Evolutionary conservation across 176 grass and related monocot genomes (phyloP), one percentile per base, ranked within the genome.

Genomic region (Cenchrus americanus): DNA sequence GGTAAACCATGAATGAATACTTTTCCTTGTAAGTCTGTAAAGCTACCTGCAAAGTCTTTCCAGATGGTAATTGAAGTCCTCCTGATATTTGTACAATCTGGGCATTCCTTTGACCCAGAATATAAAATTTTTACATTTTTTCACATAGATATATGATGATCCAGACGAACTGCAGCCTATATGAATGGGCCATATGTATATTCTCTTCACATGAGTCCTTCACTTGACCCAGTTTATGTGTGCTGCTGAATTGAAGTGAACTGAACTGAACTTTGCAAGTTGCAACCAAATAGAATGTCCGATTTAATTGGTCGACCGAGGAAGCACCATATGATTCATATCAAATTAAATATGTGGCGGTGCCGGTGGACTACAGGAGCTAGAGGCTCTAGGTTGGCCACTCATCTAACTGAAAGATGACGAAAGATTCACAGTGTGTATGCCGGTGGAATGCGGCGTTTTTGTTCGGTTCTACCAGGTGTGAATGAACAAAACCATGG

Each of bases 1-100:
- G 51, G 24, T 52, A 73, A 73, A 15, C 43, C 23, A 52, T 73
- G 59, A 61, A 52, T 73, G 59, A 61, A 26, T 62, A 62, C 22
- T 62, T 62, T 14, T 10, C 71, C 9, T 51, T 30, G 23, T 5
- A 14, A 73, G 46, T 15, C 21, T 27, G 43, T 2, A 23, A 72
- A 23, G 5, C 11, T 46, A 5, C 43, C 12, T 51, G 46, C 22
- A 30, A 30, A 73, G 70, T 73, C 7, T 30, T 18, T 14, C 15
- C 3, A 26, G 10, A 26, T 73, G 48, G 4, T 14, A 71, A 6
- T 14, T 26, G 15, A 48, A 48, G 43, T 46, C 59, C 5, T 71
- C 8, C 40, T 69, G 9, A 21, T 18, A 41, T 44, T 8, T 44
- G 43, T 44, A 44, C 43, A 8, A 44, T 44, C 43, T 5, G 43